Evolutionary conservation across 1,139 yeast genomes (phyloP).

Genomic region (Magnusiomyces suaveolens): DNA sequence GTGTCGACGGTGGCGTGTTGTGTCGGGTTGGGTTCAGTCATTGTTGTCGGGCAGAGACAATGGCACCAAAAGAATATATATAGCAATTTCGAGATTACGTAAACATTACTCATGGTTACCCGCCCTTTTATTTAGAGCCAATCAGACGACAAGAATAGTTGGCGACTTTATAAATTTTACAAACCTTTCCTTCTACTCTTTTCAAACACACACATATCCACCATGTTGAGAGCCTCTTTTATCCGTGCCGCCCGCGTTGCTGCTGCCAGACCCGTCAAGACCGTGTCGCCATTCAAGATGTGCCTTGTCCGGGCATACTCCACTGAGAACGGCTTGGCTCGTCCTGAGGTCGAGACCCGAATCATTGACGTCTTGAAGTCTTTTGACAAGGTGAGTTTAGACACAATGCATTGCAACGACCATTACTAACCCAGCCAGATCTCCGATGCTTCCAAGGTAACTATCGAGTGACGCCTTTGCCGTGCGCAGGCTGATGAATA

Average conservation of each 20-base stretch:
- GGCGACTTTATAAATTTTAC: too few relatives aligned
- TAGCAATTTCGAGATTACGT: too few relatives aligned
- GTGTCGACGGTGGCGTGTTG: not conserved
- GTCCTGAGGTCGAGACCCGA: conserved; percentile 65
- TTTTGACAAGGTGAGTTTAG: conserved; percentile 52
- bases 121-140: too few relatives aligned
- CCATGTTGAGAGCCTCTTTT: not conserved
- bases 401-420: conserved; percentile 7
- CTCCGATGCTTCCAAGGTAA: conserved; percentile 22
- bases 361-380: conserved; percentile 71
- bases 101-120: too few relatives aligned
- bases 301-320: conserved; percentile 12
- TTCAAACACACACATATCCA: not conserved
- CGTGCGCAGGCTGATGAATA: not conserved
- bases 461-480: not conserved
- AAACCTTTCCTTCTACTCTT: not conserved
- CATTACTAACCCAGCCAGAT: conserved; percentile 11
- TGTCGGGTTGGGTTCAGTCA: too few relatives aligned
- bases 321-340: conserved; percentile 56
- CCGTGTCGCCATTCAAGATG: not conserved
- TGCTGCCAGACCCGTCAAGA: not conserved
- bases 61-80: too few relatives aligned
- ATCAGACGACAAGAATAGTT: too few relatives aligned
- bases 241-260: not conserved
- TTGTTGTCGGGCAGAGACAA: too few relatives aligned